These are phyloP conservation scores for Aureobasidium sp. DNA, from an alignment of 2,329 filamentous ascomycete species.

Conservation along the genomic window DNA sequence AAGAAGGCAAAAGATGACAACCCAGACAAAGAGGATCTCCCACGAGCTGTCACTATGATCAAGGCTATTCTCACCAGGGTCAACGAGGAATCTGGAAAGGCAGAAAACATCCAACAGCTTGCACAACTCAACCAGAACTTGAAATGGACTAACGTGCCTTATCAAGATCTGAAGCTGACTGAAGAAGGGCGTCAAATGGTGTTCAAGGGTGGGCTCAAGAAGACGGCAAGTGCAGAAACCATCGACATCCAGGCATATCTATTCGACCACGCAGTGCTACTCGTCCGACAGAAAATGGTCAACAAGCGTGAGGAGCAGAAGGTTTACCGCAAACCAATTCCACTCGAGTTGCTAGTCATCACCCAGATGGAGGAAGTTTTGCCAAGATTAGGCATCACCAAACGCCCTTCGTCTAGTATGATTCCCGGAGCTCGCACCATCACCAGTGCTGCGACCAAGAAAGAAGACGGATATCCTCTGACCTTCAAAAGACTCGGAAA, in stretches of 20 bases:
- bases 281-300: conserved; percentile 83
- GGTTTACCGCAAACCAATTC: conserved; percentile 92
- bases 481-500: conserved; percentile 95
- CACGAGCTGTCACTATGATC: conserved; percentile 80
- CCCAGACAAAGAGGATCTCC: conserved; percentile 85
- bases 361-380: conserved; percentile 96
- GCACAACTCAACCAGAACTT: conserved; percentile 86
- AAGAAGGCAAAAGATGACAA: conserved; percentile 89
- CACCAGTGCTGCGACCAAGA: conserved; percentile 39
- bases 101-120: conserved; percentile 95
- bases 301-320: conserved; percentile 94
- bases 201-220: conserved; percentile 92
- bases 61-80: conserved; percentile 80
- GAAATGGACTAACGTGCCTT: conserved; percentile 82
- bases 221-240: conserved; percentile 73
- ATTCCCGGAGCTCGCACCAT: conserved; percentile 53
- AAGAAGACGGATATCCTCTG: conserved; percentile 79
- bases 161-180: conserved; percentile 87
- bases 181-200: conserved; percentile 89
- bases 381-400: conserved; percentile 69
- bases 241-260: conserved; percentile 89
- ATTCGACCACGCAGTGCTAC: conserved; percentile 89
- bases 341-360: conserved; percentile 85
- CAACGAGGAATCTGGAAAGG: conserved; percentile 92
- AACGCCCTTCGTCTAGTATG: conserved; percentile 81